These are phyloP conservation scores for Cubamyces lactineus DNA, from an alignment of 768 basidiomycete genomes.

Conservation along the genomic window DNA sequence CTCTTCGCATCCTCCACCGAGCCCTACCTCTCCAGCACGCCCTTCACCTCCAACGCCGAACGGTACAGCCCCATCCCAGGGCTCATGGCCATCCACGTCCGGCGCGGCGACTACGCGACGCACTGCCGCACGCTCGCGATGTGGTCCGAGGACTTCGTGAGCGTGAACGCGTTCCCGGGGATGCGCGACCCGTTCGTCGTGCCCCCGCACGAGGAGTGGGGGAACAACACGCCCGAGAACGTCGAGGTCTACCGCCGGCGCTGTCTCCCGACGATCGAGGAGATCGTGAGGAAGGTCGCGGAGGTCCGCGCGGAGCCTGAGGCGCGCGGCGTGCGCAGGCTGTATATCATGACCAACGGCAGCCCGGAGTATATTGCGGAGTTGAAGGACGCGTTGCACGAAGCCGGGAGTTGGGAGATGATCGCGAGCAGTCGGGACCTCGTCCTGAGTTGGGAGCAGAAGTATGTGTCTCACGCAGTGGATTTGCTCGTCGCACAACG, in stretches of 20 bases:
- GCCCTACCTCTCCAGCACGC: constrained; percentile 11
- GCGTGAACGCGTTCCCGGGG: constrained; percentile 55
- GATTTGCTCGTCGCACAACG: constrained; percentile 70
- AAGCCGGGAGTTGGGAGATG: constrained; percentile 46
- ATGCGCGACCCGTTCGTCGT: constrained; percentile 49
- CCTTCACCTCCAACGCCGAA: constrained; percentile 10
- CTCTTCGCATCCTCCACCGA: constrained; percentile 5
- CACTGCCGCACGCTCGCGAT: constrained; percentile 27
- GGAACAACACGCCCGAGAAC: constrained; percentile 29
- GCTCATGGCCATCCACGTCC: constrained; percentile 21
- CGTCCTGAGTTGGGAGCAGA: constrained; percentile 53
- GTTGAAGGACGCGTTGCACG: constrained; percentile 45
- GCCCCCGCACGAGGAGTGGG: constrained; percentile 28
- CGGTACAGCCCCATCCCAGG: constrained; percentile 18
- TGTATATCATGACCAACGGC: constrained; percentile 73
- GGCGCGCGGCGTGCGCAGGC: constrained; percentile 39
- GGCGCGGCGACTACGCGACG: constrained; percentile 20
- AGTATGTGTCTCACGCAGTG: constrained; percentile 56
- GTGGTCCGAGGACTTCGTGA: constrained; percentile 46
- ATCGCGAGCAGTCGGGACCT: constrained; percentile 63
- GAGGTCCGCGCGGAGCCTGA: constrained; percentile 28
- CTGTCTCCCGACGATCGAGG: constrained; percentile 55
- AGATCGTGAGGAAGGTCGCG: constrained; percentile 50
- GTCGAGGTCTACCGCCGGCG: constrained; percentile 43
- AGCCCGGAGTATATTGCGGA: constrained; percentile 51